Evolutionary conservation across 345 rosid genomes (phyloP).

Genomic region (Isatis tinctoria): DNA sequence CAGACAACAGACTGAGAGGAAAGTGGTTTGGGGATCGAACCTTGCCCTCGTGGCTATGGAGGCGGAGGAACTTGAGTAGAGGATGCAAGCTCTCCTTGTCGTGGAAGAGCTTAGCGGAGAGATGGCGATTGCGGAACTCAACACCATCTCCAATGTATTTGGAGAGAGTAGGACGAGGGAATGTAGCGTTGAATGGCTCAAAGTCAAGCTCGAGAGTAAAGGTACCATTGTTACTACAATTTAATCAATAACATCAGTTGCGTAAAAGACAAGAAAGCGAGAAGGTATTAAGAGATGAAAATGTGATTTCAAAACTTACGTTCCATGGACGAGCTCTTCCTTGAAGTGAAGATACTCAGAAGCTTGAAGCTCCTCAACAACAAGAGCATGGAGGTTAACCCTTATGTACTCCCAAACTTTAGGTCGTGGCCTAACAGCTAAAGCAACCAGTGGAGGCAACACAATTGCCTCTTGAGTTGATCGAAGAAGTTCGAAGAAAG

Average conservation of each 20-base stretch:
- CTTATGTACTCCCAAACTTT: conserved; percentile 88
- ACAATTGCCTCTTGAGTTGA: conserved; percentile 77
- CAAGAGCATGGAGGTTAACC: conserved; percentile 64
- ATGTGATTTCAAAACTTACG: conserved; percentile 28
- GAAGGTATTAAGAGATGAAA: not conserved
- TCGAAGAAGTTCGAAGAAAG: conserved; percentile 60
- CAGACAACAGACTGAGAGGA: not conserved
- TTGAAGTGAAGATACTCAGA: conserved; percentile 80
- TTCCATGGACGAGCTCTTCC: conserved; percentile 84
- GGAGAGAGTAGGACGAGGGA: conserved; percentile 83
- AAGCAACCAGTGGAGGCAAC: conserved; percentile 70
- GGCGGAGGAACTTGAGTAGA: conserved; percentile 69
- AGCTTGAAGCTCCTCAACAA: conserved; percentile 64
- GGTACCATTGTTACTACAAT: conserved; percentile 61
- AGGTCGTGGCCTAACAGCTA: conserved; percentile 85
- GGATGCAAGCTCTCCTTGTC: conserved; percentile 84
- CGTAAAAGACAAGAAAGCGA: not conserved
- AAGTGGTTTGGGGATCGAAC: conserved; percentile 15
- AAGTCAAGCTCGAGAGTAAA: conserved; percentile 86
- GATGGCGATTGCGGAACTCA: conserved; percentile 94
- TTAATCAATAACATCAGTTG: not conserved
- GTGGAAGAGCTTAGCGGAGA: conserved; percentile 86
- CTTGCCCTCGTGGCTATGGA: conserved; percentile 83
- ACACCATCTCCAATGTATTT: conserved; percentile 91
- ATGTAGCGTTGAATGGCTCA: conserved; percentile 74